These are phyloP conservation scores for Acephala macrosclerotiorum DNA, from an alignment of 2,329 filamentous ascomycete genomes.

Conservation along the genomic window DNA sequence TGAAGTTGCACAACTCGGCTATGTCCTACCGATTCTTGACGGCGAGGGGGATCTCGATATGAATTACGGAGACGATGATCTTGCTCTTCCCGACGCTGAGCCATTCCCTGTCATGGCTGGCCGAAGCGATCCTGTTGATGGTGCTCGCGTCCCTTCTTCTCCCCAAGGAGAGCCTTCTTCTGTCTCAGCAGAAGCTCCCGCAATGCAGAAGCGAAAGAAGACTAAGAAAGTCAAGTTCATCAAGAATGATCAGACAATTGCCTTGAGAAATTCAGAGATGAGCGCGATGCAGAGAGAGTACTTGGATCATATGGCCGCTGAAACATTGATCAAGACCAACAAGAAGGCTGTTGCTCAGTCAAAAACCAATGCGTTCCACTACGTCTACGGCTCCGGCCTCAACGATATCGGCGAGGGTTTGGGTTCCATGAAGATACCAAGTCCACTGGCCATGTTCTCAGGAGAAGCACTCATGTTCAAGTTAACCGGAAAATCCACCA, in stretches of 20 bases:
- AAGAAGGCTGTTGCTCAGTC: conserved; percentile 53
- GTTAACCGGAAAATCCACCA: conserved; percentile 28
- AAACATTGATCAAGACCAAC: conserved; percentile 51
- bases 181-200: conserved; percentile 48
- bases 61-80: conserved; percentile 41
- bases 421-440: conserved; percentile 46
- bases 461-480: conserved; percentile 59
- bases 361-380: conserved; percentile 69
- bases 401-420: conserved; percentile 58
- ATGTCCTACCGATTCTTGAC: conserved; percentile 35
- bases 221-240: conserved; percentile 52
- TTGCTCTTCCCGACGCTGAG: conserved; percentile 41
- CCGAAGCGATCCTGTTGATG: conserved; percentile 35
- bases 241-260: conserved; percentile 54
- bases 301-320: conserved; percentile 63
- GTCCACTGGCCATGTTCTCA: conserved; percentile 65
- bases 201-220: conserved; percentile 40
- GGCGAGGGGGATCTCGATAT: conserved; percentile 42
- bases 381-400: conserved; percentile 64
- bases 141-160: conserved; percentile 32
- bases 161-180: conserved; percentile 43
- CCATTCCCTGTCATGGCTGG: conserved; percentile 40
- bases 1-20: conserved; percentile 47
- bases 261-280: conserved; percentile 63
- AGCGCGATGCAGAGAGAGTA: conserved; percentile 66